Conservation (phyloP, 176 grass and related monocot genomes). For the Cocos nucifera region DNA sequence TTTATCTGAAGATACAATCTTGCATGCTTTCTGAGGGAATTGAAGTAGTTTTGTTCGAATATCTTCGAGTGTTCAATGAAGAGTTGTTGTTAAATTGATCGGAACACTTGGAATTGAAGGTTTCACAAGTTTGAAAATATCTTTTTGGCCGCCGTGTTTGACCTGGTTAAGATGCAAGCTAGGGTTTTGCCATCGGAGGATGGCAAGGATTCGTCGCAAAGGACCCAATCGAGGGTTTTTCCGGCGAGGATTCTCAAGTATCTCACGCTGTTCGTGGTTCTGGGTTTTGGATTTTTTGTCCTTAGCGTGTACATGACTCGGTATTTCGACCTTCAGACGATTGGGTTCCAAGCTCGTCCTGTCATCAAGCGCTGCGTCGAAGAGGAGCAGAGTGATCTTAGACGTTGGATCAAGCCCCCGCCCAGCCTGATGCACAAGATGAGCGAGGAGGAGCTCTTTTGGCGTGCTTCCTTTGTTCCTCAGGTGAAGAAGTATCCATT, state of each 20-base stretch:
- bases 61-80: too few species aligned
- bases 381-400: background rate
- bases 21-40: too few species aligned
- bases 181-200: conserved; percentile 1
- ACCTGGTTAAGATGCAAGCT: background rate
- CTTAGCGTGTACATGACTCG: conserved; percentile 7
- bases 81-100: too few species aligned
- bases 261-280: conserved; percentile 24
- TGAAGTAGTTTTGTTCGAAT: too few species aligned
- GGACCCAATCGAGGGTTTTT: conserved; percentile 9
- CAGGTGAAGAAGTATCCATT: conserved; percentile 25
- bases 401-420: conserved; percentile 18
- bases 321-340: conserved; percentile 18
- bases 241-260: conserved; percentile 25
- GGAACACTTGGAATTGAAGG: too few species aligned
- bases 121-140: too few species aligned
- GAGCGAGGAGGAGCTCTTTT: conserved; percentile 77
- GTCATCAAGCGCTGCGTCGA: background rate
- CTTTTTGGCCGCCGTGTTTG: too few species aligned
- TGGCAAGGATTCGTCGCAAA: conserved; percentile 23
- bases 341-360: background rate
- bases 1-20: too few species aligned
- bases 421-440: conserved; percentile 54
- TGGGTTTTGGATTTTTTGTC: conserved; percentile 27
- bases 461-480: conserved; percentile 64